Evolutionary conservation across 345 rosid genomes (phyloP).

Genomic region (Microthlaspi erraticum): DNA sequence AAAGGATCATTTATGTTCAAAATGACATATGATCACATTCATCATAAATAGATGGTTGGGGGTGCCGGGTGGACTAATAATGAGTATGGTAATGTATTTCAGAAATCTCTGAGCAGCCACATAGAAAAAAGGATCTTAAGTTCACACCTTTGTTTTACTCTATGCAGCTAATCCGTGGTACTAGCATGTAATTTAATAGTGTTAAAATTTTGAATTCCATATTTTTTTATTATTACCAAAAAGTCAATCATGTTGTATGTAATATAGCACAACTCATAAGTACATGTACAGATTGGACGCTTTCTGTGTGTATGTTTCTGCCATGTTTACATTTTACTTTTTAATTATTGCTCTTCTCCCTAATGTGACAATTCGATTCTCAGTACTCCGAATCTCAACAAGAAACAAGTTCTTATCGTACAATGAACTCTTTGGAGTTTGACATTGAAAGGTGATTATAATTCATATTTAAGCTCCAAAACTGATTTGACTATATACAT

Average conservation of each 20-base stretch:
- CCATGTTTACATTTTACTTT: neutral
- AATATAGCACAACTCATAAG: slow-evolving; percentile 4
- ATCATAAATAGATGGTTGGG: neutral
- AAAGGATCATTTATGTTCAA: neutral
- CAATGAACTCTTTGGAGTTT: neutral
- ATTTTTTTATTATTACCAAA: neutral
- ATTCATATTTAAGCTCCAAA: neutral
- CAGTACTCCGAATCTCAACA: slow-evolving; percentile 4
- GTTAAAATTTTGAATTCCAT: neutral
- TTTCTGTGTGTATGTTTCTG: slow-evolving; percentile 35
- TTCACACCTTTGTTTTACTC: slow-evolving; percentile 41
- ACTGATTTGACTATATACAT: no score
- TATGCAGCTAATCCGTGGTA: slow-evolving; percentile 34
- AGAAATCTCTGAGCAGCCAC: slow-evolving; percentile 36
- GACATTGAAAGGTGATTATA: neutral
- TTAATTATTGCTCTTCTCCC: slow-evolving; percentile 22
- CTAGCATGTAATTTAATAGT: slow-evolving; percentile 13
- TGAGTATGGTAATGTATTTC: slow-evolving; percentile 20
- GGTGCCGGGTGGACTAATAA: slow-evolving; percentile 12
- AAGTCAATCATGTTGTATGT: slow-evolving; percentile 38
- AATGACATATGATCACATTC: slow-evolving; percentile 13
- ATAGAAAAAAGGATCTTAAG: slow-evolving; percentile 24
- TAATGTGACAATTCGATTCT: neutral
- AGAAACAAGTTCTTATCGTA: neutral
- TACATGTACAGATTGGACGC: slow-evolving; percentile 37